A percentile compares a stretch with the other conserved stretches of the same genome.
Conservation (phyloP, 345 rosid genomes). For the Carallia pectinifolia region DNA sequence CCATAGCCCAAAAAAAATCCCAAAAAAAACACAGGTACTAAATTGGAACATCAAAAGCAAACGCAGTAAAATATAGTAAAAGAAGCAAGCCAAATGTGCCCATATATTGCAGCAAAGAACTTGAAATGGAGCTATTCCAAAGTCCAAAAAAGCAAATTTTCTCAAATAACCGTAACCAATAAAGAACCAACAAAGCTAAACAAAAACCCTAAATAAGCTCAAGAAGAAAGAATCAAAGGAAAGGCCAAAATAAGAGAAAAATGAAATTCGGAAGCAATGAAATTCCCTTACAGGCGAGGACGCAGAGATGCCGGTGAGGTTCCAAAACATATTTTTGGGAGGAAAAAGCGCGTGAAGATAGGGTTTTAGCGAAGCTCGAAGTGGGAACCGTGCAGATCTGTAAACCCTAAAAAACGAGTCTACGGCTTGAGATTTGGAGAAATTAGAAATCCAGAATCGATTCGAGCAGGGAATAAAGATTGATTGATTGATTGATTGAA, state of each 20-base stretch:
- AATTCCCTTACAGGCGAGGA: constrained; percentile 83
- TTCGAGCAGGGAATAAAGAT: neutral
- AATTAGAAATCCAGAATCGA: neutral
- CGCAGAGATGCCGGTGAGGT: constrained; percentile 82
- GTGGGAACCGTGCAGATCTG: constrained; percentile 49
- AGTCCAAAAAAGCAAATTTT: too few species aligned
- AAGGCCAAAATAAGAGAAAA: neutral
- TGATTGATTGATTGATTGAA: too few species aligned
- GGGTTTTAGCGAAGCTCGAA: constrained; percentile 25
- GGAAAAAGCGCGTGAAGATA: neutral
- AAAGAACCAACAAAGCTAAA: too few species aligned
- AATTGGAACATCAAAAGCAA: neutral
- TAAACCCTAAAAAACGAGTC: constrained; percentile 25
- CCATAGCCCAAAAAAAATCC: too few species aligned
- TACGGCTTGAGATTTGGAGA: constrained; percentile 29
- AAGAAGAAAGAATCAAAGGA: too few species aligned
- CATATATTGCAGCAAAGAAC: neutral
- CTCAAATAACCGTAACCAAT: too few species aligned
- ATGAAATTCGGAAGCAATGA: constrained; percentile 6
- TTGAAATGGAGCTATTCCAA: neutral
- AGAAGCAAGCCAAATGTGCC: too few species aligned
- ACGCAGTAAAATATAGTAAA: too few species aligned
- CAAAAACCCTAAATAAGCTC: neutral
- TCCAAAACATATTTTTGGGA: constrained; percentile 74
- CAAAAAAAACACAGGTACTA: too few species aligned